A percentile compares a stretch with the other conserved stretches of the same genome.
Conservation (phyloP, 75 land plant species). For the Cupressus sempervirens region DNA sequence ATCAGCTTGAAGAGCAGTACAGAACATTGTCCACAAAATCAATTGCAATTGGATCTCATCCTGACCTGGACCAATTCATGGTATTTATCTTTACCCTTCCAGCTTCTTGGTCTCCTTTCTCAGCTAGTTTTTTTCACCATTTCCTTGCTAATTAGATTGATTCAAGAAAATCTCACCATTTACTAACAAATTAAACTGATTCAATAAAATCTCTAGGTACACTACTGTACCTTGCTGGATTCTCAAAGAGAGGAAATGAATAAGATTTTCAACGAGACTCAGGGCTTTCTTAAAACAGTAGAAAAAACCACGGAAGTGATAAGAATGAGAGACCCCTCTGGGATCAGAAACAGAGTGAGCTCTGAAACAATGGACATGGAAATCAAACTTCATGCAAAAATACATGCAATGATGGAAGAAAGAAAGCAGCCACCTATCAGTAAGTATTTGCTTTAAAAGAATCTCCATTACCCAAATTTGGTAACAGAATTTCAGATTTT, state of each 20-base stretch:
- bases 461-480: not conserved
- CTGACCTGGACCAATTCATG: not conserved
- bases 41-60: not conserved
- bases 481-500: too few relatives aligned
- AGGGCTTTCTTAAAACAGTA: not conserved
- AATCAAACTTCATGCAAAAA: not conserved
- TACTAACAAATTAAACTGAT: not conserved
- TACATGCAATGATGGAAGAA: not conserved
- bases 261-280: not conserved
- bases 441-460: not conserved
- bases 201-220: not conserved
- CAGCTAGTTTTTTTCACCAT: not conserved
- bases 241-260: not conserved
- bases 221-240: not conserved
- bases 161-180: too few relatives aligned
- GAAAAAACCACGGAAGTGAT: not conserved
- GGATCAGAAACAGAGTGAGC: not conserved
- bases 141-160: not conserved
- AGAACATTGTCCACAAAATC: not conserved
- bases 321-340: not conserved
- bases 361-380: conserved; percentile 2
- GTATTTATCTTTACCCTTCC: not conserved
- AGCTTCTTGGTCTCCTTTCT: not conserved
- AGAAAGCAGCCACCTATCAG: not conserved
- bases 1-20: not conserved